A percentile compares a stretch with the other conserved stretches of the same genome.
Evolutionary conservation across 768 basidiomycete genomes (phyloP).

Genomic region (Russula dissimulans): DNA sequence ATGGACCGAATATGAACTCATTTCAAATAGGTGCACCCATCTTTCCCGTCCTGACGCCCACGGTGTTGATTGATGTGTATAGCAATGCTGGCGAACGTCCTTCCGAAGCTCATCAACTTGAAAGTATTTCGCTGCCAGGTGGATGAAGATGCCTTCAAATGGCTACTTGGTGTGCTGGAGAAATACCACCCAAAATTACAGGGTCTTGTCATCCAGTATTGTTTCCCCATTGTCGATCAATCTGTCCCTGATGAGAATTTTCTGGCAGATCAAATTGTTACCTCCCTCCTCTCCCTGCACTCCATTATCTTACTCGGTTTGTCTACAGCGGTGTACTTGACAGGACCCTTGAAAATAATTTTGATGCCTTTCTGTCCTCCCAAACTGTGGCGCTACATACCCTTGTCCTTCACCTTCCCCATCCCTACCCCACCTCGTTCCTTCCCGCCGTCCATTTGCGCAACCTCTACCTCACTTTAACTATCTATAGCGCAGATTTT

Average conservation of each 20-base stretch:
- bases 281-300: background rate
- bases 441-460: conserved; percentile 58
- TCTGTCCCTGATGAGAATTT: background rate
- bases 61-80: background rate
- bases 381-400: conserved; percentile 9
- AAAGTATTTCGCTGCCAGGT: conserved; percentile 55
- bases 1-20: conserved; percentile 41
- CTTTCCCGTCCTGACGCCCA: background rate
- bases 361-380: conserved; percentile 35
- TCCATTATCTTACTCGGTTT: conserved; percentile 30
- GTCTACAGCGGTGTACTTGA: conserved; percentile 21
- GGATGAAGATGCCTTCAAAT: conserved; percentile 40
- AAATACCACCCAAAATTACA: conserved; percentile 37
- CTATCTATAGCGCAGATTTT: conserved; percentile 40
- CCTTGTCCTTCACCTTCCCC: conserved; percentile 6
- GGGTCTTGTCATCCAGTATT: conserved; percentile 30
- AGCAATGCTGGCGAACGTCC: conserved; percentile 55
- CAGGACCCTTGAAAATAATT: conserved; percentile 32
- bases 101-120: conserved; percentile 53
- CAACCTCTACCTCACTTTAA: conserved; percentile 46
- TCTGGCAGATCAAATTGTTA: conserved; percentile 1
- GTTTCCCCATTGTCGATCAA: background rate
- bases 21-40: conserved; percentile 51
- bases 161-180: conserved; percentile 46
- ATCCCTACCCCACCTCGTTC: conserved; percentile 39